Evolutionary conservation across 108 stramenopile genomes (phyloP).

Genomic region (Phaeodactylum tricornutum): DNA sequence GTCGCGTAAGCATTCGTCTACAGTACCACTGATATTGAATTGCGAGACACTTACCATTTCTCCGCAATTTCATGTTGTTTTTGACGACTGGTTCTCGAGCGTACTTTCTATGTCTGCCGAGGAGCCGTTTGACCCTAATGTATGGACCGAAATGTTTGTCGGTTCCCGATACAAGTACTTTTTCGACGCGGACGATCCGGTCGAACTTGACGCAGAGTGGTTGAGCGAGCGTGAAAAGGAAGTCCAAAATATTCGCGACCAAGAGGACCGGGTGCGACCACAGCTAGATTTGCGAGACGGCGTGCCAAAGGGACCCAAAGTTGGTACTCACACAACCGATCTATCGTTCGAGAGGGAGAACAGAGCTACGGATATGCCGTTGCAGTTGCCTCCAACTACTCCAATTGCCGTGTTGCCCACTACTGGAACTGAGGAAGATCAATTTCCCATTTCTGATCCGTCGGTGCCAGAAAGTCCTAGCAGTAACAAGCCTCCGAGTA

Average conservation of each 20-base stretch:
- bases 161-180: no score
- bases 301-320: no score
- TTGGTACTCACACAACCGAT: no score
- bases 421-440: no score
- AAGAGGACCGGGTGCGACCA: neutral
- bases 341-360: neutral
- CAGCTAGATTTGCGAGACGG: neutral
- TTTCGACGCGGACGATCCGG: neutral
- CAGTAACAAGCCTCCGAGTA: no score
- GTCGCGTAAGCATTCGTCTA: slow-evolving; percentile 17
- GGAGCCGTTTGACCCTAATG: neutral
- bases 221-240: neutral
- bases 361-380: no score
- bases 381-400: no score
- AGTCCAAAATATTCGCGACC: neutral
- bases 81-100: slow-evolving; percentile 37
- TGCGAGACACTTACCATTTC: slow-evolving; percentile 19
- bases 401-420: neutral
- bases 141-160: neutral
- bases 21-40: slow-evolving; percentile 28
- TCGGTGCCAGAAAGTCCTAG: no score
- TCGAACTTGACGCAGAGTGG: neutral
- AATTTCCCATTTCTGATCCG: neutral
- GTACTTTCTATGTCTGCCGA: slow-evolving; percentile 10
- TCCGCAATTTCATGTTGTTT: slow-evolving; percentile 40